Evolutionary conservation across 805 yeast genomes (phyloP).

Genomic region (Myxozyma udenii): DNA sequence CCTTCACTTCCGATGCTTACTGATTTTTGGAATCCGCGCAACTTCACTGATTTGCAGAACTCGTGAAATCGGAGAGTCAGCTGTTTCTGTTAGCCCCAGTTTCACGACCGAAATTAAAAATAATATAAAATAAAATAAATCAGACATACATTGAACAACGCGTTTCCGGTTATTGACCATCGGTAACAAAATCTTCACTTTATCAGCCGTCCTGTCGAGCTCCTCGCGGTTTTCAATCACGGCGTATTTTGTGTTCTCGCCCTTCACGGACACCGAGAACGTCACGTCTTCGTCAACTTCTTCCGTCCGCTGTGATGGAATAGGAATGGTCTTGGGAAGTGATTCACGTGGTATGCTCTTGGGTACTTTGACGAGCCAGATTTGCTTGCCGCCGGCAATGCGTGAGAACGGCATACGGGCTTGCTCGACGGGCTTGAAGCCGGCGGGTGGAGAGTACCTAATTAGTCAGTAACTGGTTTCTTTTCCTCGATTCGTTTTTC

Average conservation of each 20-base stretch:
- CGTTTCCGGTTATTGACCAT: slow-evolving; percentile 1
- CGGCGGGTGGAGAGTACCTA: slow-evolving; percentile 16
- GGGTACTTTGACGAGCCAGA: slow-evolving; percentile 23
- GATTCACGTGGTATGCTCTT: not conserved
- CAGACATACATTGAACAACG: slow-evolving; percentile 7
- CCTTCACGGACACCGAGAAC: slow-evolving; percentile 13
- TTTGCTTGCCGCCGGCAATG: slow-evolving; percentile 6
- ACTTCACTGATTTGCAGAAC: slow-evolving; percentile 23
- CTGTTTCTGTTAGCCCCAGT: not conserved
- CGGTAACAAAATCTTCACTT: slow-evolving; percentile 15
- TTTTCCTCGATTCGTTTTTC: too few species aligned
- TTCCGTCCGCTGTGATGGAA: slow-evolving; percentile 2
- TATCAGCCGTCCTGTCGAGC: slow-evolving; percentile 2
- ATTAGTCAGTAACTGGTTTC: not conserved
- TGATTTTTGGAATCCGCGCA: slow-evolving; percentile 21
- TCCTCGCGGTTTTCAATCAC: slow-evolving; percentile 16
- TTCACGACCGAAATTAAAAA: not conserved
- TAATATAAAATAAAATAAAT: not conserved
- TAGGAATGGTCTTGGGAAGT: slow-evolving; percentile 9
- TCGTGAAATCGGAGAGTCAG: slow-evolving; percentile 3
- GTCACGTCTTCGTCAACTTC: slow-evolving; percentile 5
- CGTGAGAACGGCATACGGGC: slow-evolving; percentile 6
- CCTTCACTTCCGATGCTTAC: not conserved
- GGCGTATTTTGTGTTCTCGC: slow-evolving; percentile 9
- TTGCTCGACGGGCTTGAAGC: slow-evolving; percentile 11